These are phyloP conservation scores for Neonectria neomacrospora DNA, from an alignment of 2,329 filamentous ascomycete genomes.

Conservation along the genomic window DNA sequence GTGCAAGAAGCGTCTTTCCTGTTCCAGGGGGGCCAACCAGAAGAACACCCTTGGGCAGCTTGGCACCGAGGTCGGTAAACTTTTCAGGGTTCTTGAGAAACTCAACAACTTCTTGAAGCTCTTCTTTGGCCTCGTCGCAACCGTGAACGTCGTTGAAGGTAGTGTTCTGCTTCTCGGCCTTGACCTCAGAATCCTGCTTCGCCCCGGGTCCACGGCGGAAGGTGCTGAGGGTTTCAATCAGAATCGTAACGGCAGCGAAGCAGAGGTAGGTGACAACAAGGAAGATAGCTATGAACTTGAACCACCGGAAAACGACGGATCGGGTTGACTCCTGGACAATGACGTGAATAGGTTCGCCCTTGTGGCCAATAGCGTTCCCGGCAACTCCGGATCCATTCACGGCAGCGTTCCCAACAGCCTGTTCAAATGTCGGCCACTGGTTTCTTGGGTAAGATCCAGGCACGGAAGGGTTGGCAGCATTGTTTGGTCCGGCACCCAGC, in stretches of 20 bases:
- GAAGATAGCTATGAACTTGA: slow-evolving; percentile 86
- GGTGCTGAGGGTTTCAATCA: slow-evolving; percentile 83
- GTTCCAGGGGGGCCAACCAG: slow-evolving; percentile 96
- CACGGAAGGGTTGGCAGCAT: slow-evolving; percentile 37
- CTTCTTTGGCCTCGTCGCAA: slow-evolving; percentile 97
- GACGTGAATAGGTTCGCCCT: slow-evolving; percentile 90
- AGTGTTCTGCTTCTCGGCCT: slow-evolving; percentile 90
- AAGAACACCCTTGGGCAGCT: slow-evolving; percentile 95
- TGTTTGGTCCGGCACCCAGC: slow-evolving; percentile 47
- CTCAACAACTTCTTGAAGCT: slow-evolving; percentile 95
- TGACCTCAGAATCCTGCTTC: slow-evolving; percentile 82
- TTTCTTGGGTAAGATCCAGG: slow-evolving; percentile 39
- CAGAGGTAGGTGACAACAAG: slow-evolving; percentile 81
- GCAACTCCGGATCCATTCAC: slow-evolving; percentile 36
- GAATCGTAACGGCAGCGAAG: slow-evolving; percentile 80
- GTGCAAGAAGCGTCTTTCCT: slow-evolving; percentile 94
- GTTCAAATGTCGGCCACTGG: slow-evolving; percentile 47
- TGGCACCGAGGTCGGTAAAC: slow-evolving; percentile 93
- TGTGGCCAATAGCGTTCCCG: slow-evolving; percentile 67
- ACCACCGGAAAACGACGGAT: slow-evolving; percentile 86
- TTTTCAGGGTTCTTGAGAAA: slow-evolving; percentile 93
- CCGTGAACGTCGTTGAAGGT: slow-evolving; percentile 95
- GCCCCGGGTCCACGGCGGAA: slow-evolving; percentile 79
- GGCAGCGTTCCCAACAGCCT: slow-evolving; percentile 45
- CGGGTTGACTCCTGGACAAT: slow-evolving; percentile 92